Evolutionary conservation across 352 stramenopile species (phyloP).

Genomic region (Phytophthora pisi): DNA sequence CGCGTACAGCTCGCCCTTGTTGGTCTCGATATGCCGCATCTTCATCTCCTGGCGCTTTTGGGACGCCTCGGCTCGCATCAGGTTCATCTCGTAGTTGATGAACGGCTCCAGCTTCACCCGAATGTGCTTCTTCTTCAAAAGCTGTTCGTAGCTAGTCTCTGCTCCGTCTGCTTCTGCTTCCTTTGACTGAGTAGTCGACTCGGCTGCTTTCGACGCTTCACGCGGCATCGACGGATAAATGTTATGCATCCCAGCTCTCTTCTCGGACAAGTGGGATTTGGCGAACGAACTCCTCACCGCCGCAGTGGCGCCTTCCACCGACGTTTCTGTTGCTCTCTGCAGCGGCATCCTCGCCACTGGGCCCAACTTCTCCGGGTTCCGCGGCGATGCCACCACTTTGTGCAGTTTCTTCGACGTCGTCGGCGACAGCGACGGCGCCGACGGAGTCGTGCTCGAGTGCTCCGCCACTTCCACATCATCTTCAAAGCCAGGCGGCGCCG

Average conservation of each 20-base stretch:
- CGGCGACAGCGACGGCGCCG: slow-evolving; percentile 53
- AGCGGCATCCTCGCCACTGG: slow-evolving; percentile 23
- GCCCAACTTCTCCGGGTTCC: slow-evolving; percentile 27
- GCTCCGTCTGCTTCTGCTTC: slow-evolving; percentile 5
- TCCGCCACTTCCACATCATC: slow-evolving; percentile 17
- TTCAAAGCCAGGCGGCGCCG: slow-evolving; percentile 38
- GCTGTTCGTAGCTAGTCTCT: slow-evolving; percentile 34
- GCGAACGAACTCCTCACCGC: slow-evolving; percentile 56
- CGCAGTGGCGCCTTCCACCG: slow-evolving; percentile 34
- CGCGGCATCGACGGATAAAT: slow-evolving; percentile 51
- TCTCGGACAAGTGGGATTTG: slow-evolving; percentile 45
- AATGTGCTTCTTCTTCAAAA: slow-evolving; percentile 56
- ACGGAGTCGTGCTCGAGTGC: slow-evolving; percentile 26
- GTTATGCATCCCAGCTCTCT: slow-evolving; percentile 29
- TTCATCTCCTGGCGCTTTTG: slow-evolving; percentile 85
- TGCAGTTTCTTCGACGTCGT: slow-evolving; percentile 49
- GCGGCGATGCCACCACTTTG: slow-evolving; percentile 19
- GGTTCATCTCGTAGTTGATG: slow-evolving; percentile 85
- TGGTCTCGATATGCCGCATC: slow-evolving; percentile 84
- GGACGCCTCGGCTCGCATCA: slow-evolving; percentile 73
- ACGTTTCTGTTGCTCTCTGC: slow-evolving; percentile 3
- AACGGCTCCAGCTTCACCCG: slow-evolving; percentile 83
- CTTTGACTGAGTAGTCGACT: slow-evolving; percentile 7
- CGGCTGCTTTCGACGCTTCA: slow-evolving; percentile 7
- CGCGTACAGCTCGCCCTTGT: slow-evolving; percentile 81